A percentile compares a stretch with the other conserved stretches of the same genome.
Conservation (phyloP, 2,329 filamentous ascomycete genomes). For the Nannizziopsis barbatae region DNA sequence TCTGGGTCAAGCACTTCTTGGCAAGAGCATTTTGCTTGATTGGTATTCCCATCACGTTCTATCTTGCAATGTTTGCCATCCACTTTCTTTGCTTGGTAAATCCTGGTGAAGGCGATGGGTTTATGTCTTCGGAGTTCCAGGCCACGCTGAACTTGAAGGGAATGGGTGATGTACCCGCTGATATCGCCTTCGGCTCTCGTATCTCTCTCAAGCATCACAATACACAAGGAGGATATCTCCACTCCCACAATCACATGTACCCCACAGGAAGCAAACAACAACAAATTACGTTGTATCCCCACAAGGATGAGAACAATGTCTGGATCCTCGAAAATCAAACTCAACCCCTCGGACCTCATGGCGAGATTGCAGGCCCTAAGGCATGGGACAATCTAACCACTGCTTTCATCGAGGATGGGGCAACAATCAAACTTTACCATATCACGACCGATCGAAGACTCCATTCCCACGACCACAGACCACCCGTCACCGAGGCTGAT, state of each 20-base stretch:
- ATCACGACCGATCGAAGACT: conserved; percentile 71
- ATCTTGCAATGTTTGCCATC: conserved; percentile 93
- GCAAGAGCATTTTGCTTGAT: conserved; percentile 86
- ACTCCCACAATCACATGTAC: conserved; percentile 97
- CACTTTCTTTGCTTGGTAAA: conserved; percentile 91
- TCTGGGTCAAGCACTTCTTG: conserved; percentile 90
- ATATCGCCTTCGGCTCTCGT: conserved; percentile 79
- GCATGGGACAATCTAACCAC: conserved; percentile 71
- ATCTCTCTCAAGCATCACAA: conserved; percentile 85
- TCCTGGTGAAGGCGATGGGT: conserved; percentile 92
- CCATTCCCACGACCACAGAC: conserved; percentile 77
- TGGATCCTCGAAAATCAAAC: conserved; percentile 95
- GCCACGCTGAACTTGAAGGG: conserved; percentile 90
- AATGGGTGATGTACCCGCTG: conserved; percentile 89
- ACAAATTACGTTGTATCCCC: conserved; percentile 93
- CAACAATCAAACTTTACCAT: conserved; percentile 75
- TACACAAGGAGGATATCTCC: conserved; percentile 93
- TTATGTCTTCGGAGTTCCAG: conserved; percentile 99
- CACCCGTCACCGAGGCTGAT: conserved; percentile 73
- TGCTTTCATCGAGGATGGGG: conserved; percentile 64
- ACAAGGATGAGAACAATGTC: conserved; percentile 97
- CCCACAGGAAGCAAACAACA: conserved; percentile 96
- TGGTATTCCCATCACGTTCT: conserved; percentile 76
- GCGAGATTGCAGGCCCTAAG: conserved; percentile 65
- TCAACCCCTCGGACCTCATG: conserved; percentile 67